phyloP scores from a whole-genome alignment of 805 yeast species.

The Kluyveromyces nonfermentans region DNA sequence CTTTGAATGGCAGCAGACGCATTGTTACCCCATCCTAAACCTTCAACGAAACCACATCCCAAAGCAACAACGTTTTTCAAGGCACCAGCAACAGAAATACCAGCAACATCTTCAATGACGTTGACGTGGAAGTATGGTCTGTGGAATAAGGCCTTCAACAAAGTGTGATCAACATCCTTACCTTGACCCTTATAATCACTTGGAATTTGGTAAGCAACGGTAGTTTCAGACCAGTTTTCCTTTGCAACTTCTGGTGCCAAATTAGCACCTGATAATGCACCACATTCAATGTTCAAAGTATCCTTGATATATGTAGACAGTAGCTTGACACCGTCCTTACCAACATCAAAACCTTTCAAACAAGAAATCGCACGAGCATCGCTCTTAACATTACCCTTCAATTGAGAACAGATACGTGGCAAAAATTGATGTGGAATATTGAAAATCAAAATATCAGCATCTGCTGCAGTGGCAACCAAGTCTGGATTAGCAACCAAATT shows the following conservation, averaged over 20 bases:
- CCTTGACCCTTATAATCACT: constrained; percentile 41
- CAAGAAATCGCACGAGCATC: constrained; percentile 85
- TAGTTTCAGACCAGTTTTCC: constrained; percentile 95
- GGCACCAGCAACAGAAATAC: constrained; percentile 95
- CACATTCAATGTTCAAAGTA: constrained; percentile 79
- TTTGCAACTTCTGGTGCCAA: constrained; percentile 94
- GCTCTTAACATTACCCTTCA: constrained; percentile 66
- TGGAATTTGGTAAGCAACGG: constrained; percentile 83
- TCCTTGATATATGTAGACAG: constrained; percentile 73
- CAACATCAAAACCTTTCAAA: constrained; percentile 89
- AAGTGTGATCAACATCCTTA: constrained; percentile 50
- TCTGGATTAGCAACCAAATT: constrained; percentile 86
- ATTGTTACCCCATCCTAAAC: constrained; percentile 98
- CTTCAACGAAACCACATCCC: constrained; percentile 96
- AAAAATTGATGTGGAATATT: constrained; percentile 97
- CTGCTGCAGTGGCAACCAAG: constrained; percentile 62
- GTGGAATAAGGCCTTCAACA: constrained; percentile 81
- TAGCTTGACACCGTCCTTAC: constrained; percentile 74
- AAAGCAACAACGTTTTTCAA: constrained; percentile 92
- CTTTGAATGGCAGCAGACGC: constrained; percentile 98
- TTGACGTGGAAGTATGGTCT: constrained; percentile 97
- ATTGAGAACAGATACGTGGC: constrained; percentile 62
- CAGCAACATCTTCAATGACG: constrained; percentile 87
- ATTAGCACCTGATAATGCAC: constrained; percentile 95
- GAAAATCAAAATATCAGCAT: constrained; percentile 81